Evolutionary conservation across 441 rosid genomes (phyloP).

Genomic region (Croton setiger): DNA sequence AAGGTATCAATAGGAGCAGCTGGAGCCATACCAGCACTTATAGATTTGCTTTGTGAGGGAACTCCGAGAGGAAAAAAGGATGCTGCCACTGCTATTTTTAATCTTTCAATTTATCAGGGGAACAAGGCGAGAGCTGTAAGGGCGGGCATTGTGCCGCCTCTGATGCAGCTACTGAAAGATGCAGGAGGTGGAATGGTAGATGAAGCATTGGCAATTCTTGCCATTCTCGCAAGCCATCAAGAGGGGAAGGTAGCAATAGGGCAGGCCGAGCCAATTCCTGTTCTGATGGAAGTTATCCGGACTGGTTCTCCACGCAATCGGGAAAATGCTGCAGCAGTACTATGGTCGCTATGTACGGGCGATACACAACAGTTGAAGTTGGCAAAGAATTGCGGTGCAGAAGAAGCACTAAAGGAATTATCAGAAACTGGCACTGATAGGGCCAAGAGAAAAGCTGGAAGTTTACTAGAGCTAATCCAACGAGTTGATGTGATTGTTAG

Average conservation of each 20-base stretch:
- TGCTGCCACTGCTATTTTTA: slow-evolving; percentile 94
- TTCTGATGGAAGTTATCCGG: slow-evolving; percentile 66
- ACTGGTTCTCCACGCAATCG: slow-evolving; percentile 93
- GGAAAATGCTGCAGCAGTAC: slow-evolving; percentile 80
- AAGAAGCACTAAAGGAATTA: slow-evolving; percentile 74
- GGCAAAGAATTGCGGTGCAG: slow-evolving; percentile 69
- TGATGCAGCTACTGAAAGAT: slow-evolving; percentile 74
- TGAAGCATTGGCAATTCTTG: slow-evolving; percentile 90
- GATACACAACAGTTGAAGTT: slow-evolving; percentile 60
- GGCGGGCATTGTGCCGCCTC: slow-evolving; percentile 80
- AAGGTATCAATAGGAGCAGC: slow-evolving; percentile 96
- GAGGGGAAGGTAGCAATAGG: slow-evolving; percentile 85
- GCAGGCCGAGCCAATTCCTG: slow-evolving; percentile 67
- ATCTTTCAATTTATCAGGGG: slow-evolving; percentile 91
- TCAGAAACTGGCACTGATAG: slow-evolving; percentile 87
- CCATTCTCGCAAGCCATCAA: slow-evolving; percentile 80
- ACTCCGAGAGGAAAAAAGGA: slow-evolving; percentile 95
- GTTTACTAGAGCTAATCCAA: slow-evolving; percentile 72
- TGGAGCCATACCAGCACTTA: slow-evolving; percentile 91
- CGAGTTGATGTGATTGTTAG: slow-evolving; percentile 36
- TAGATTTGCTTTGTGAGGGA: slow-evolving; percentile 77
- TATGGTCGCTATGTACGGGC: slow-evolving; percentile 76
- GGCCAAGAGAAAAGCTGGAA: slow-evolving; percentile 92
- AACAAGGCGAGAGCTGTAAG: slow-evolving; percentile 92
- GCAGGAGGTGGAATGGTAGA: slow-evolving; percentile 98